These are phyloP conservation scores for Trametes cinnabarina DNA, from an alignment of 768 basidiomycete genomes.

Conservation along the genomic window DNA sequence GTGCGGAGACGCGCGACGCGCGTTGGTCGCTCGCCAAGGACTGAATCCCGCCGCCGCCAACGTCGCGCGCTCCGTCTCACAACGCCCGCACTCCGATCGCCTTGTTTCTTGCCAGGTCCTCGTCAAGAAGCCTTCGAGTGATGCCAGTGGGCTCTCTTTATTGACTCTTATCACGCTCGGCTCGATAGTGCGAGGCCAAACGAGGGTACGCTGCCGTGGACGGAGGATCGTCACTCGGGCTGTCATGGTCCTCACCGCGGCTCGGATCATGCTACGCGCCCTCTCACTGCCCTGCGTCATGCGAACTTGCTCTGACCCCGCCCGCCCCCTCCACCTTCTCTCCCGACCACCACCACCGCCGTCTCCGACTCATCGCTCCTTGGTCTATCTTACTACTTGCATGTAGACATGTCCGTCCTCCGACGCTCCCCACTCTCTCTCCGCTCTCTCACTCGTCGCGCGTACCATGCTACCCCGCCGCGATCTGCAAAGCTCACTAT, in stretches of 20 bases:
- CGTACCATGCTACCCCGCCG: slow-evolving; percentile 7
- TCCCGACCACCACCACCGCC: neutral
- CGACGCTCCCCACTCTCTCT: slow-evolving; percentile 19
- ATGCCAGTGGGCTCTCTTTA: no score
- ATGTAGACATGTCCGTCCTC: slow-evolving; percentile 19
- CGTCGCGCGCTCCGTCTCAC: no score
- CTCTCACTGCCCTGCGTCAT: neutral
- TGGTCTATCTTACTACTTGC: neutral
- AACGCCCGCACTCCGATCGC: no score
- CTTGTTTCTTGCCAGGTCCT: no score
- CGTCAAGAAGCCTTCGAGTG: no score
- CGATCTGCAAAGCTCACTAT: slow-evolving; percentile 35
- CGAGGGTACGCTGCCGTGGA: neutral
- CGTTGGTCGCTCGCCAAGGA: no score
- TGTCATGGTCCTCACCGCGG: slow-evolving; percentile 9
- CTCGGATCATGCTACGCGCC: slow-evolving; percentile 18
- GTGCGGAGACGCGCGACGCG: no score
- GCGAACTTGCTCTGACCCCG: neutral
- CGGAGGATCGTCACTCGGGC: neutral
- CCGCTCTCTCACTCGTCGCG: neutral
- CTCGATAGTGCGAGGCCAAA: no score
- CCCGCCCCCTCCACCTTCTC: neutral
- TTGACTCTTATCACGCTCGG: no score
- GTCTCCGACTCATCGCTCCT: neutral
- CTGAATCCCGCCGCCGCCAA: no score